Base-by-base conservation (phyloP, 164 flowering plant species). In the Nelumbo lutea region DNA sequence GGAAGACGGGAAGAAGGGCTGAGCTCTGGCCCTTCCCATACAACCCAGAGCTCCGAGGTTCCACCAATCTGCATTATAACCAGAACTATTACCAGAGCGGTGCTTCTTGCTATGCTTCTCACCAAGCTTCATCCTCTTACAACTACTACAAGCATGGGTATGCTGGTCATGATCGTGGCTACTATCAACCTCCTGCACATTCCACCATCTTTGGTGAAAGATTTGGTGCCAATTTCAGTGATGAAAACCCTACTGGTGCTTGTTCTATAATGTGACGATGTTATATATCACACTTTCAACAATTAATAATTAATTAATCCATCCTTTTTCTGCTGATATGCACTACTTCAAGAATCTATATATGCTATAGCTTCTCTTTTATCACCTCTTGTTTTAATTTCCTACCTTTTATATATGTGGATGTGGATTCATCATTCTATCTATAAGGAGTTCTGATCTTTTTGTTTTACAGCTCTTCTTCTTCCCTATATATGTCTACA, bases 21-120 rank as follows among this genome's bases (percentile, higher is more conserved):
- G 95, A 89, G 78, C 73, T 90, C 2, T 91, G 97, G 97, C 86
- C 87, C 6, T 81, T 80, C 67, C 90, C 94, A 0, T 80, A 87
- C 81, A 81, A 86, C 68, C 82, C 87, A 0, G 81, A 85, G 44
- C 75, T 71, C 74, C 73, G 82, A 39, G 69, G 56, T 58, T 76
- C 62, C 61, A 74, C 70, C n/a, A 63, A 77, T 6, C 70, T 74
- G 13, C 65, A 76, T 69, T 72, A 83, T 46, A 58, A 81, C 3
- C 84, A 78, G 5, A 27, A 27, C 27, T 76, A 79, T 59, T 78
- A 81, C 38, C 65, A 56, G 61, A 57, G 65, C 62, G 70, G 66
- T 44, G 67, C 70, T 1, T 62, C 63, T 3, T 40, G 56, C 45
- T 67, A 62, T 50, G 60, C 56, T 47, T 76, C 79, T 7, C 60